Conservation (phyloP, 768 basidiomycete species). For the Boletales sp. region DNA sequence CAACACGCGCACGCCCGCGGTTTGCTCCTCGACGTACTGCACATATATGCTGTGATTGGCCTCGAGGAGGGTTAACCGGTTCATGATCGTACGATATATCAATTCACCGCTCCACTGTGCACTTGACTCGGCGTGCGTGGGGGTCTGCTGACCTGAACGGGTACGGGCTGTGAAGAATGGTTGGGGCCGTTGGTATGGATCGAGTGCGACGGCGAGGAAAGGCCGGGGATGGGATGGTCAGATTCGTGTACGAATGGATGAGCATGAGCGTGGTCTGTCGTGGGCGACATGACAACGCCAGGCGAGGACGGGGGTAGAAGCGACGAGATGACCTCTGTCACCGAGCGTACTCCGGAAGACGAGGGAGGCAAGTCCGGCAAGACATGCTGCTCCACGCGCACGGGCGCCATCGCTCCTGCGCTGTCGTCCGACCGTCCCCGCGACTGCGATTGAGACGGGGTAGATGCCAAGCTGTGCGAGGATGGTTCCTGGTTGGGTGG, state of each 20-base stretch:
- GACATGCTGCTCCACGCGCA: too few species aligned
- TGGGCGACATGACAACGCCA: neutral
- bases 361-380: neutral
- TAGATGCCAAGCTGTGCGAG: too few species aligned
- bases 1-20: slow-evolving; percentile 68
- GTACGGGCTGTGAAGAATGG: neutral
- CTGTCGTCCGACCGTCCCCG: neutral
- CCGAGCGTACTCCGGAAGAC: slow-evolving; percentile 4
- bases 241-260: slow-evolving; percentile 2
- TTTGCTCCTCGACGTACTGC: slow-evolving; percentile 89
- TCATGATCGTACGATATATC: slow-evolving; percentile 96
- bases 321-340: slow-evolving; percentile 24
- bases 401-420: too few species aligned
- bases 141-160: slow-evolving; percentile 2
- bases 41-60: slow-evolving; percentile 82
- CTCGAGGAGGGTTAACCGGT: slow-evolving; percentile 81
- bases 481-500: too few species aligned
- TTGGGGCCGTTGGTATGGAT: neutral
- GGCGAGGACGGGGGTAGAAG: slow-evolving; percentile 8
- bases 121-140: slow-evolving; percentile 1
- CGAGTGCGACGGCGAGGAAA: slow-evolving; percentile 3
- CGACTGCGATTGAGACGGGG: neutral
- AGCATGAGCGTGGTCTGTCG: slow-evolving; percentile 1
- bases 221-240: neutral
- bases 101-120: slow-evolving; percentile 64